These are phyloP conservation scores for Sporothrix luriei DNA, from an alignment of 2,329 filamentous ascomycete genomes.

Conservation along the genomic window DNA sequence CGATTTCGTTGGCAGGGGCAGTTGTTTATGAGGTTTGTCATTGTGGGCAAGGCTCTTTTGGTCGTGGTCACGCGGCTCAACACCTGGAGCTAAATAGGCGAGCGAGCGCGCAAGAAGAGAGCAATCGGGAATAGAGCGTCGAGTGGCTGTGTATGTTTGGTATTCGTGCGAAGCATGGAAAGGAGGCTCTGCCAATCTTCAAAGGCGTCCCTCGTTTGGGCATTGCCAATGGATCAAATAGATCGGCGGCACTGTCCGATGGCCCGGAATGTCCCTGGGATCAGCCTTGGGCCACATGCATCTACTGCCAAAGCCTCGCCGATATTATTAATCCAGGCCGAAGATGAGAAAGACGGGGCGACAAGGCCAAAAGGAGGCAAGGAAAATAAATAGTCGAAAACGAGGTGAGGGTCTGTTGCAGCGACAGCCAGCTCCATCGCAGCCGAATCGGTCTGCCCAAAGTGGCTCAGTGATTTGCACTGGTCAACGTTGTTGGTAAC, in stretches of 20 bases:
- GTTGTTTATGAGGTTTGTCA: neutral
- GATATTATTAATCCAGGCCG: conserved; percentile 1
- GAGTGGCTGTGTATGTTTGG: neutral
- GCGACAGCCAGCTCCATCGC: neutral
- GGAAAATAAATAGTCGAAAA: neutral
- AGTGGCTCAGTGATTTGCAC: conserved; percentile 4
- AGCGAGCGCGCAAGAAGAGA: conserved; percentile 11
- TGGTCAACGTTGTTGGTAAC: neutral
- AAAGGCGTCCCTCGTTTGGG: conserved; percentile 16
- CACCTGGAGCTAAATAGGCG: neutral
- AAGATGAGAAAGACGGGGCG: neutral
- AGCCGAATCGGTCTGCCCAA: conserved; percentile 9
- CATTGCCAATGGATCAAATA: neutral
- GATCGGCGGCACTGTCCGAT: conserved; percentile 5
- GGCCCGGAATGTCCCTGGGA: neutral
- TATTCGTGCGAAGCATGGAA: neutral
- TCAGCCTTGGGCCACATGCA: conserved; percentile 14
- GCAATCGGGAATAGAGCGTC: neutral
- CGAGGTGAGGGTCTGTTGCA: conserved; percentile 8
- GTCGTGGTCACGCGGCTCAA: conserved; percentile 5
- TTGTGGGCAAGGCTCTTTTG: conserved; percentile 13
- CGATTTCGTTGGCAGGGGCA: neutral
- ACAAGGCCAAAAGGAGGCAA: neutral
- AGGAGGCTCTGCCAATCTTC: conserved; percentile 5
- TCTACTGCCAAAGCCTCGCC: neutral